These are phyloP conservation scores for Calvatia gigantea DNA, from an alignment of 768 basidiomycete genomes.

Conservation along the genomic window DNA sequence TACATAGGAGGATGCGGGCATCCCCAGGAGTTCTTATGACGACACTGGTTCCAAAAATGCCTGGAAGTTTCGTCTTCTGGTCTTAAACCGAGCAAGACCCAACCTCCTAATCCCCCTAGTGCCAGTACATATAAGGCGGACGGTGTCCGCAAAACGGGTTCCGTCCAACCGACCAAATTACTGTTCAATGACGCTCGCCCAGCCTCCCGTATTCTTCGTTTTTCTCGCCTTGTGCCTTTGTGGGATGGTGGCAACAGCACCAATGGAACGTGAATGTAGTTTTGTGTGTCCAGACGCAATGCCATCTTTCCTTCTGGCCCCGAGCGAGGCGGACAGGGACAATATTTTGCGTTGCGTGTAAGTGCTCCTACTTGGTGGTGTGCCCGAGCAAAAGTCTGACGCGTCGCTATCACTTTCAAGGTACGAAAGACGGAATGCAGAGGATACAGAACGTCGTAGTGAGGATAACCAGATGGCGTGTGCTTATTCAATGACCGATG, in stretches of 20 bases:
- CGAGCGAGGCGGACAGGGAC: neutral
- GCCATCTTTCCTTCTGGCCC: neutral
- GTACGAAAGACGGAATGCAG: neutral
- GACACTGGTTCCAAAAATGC: neutral
- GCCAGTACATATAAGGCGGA: neutral
- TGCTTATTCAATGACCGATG: neutral
- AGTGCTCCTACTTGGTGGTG: neutral
- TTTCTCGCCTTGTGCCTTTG: neutral
- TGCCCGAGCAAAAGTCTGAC: no score
- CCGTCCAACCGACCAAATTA: neutral
- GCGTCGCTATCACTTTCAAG: neutral
- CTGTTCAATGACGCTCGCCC: neutral
- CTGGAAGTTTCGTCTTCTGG: neutral
- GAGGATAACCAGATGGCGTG: neutral
- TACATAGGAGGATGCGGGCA: no score
- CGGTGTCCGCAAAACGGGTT: neutral
- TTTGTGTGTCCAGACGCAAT: neutral
- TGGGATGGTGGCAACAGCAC: neutral
- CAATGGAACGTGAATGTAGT: neutral
- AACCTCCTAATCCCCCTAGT: no score
- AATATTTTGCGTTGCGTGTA: neutral
- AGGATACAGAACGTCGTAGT: neutral
- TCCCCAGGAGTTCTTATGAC: no score
- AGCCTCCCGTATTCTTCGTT: constrained; percentile 1
- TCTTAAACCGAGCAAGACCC: neutral